phyloP scores from a whole-genome alignment of 257 asterid genomes.

The Parsonsia alboflavescens region DNA sequence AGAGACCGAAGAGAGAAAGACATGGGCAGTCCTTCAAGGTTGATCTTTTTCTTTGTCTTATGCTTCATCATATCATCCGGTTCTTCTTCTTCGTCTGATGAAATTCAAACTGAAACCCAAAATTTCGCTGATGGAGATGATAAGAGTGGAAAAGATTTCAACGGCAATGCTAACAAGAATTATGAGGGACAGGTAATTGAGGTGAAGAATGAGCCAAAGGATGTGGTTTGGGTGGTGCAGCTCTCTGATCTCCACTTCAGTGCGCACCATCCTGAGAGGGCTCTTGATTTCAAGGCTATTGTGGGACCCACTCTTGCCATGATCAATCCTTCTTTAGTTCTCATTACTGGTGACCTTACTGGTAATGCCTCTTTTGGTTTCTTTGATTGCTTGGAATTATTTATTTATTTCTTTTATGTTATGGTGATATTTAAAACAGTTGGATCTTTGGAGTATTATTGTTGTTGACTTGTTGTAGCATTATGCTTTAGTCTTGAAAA shows the following conservation, averaged over 20 bases:
- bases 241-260: constrained; percentile 98
- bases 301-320: constrained; percentile 71
- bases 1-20: constrained; percentile 1
- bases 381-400: neutral
- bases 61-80: constrained; percentile 26
- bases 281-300: constrained; percentile 49
- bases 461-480: neutral
- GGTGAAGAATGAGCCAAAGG: constrained; percentile 53
- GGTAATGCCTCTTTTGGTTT: constrained; percentile 33
- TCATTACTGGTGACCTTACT: constrained; percentile 96
- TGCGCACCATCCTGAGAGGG: constrained; percentile 82
- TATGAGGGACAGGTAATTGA: constrained; percentile 35
- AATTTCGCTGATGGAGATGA: neutral
- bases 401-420: neutral
- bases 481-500: neutral
- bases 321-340: constrained; percentile 84
- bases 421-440: too few species aligned
- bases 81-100: constrained; percentile 6
- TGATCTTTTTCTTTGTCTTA: constrained; percentile 25
- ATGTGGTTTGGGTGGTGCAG: constrained; percentile 94
- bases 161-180: neutral
- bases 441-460: neutral
- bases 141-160: neutral
- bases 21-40: constrained; percentile 22
- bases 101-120: constrained; percentile 7